Base-by-base conservation (phyloP, 805 yeast genomes). In the Barnettozyma siamensis region DNA sequence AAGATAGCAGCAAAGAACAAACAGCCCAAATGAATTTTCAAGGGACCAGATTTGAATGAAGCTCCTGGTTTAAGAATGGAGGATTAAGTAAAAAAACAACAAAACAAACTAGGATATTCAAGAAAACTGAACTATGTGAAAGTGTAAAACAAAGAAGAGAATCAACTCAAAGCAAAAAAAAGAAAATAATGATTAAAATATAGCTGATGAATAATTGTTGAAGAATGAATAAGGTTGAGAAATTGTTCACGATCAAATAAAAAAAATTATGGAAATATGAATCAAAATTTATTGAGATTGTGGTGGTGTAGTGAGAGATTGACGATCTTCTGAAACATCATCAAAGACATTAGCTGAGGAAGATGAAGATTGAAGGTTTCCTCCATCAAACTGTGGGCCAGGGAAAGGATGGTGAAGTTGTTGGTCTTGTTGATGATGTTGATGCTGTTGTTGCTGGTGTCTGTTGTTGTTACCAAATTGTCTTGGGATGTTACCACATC, bases 401-500 rank as follows among this genome's bases (percentile, higher is more conserved):
- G n/a, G n/a, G n/a, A n/a, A n/a, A n/a, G n/a, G n/a, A n/a, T 21
- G 24, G 24, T 21, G 24, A 21, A 21, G 32, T 12, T 32, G 15
- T 17, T 5, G 26, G 19, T 32, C 11, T 20, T 39, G 26, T 17
- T 38, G 39, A 18, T 39, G 38, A 12, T 39, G 35, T 36, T 39
- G 38, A 10, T 42, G 35, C 23, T 42, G 36, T 21, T 21, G 40
- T 19, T 13, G 36, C 26, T 24, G 35, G 37, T 30, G 36, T 31
- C 27, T 36, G n/a, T 26, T 33, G 7, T 35, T 41, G 30, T 48
- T 52, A 20, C 51, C 54, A 31, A 78, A 78, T 59, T 82, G 91
- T 56, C 95, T 74, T 37, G 97, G 96, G 45, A 88, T 79, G 58
- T 89, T 88, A 24, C 97, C 98, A 63, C 98, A 91, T 57, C 99